Conservation (phyloP, 768 basidiomycete species). For the Mycena polygramma region DNA sequence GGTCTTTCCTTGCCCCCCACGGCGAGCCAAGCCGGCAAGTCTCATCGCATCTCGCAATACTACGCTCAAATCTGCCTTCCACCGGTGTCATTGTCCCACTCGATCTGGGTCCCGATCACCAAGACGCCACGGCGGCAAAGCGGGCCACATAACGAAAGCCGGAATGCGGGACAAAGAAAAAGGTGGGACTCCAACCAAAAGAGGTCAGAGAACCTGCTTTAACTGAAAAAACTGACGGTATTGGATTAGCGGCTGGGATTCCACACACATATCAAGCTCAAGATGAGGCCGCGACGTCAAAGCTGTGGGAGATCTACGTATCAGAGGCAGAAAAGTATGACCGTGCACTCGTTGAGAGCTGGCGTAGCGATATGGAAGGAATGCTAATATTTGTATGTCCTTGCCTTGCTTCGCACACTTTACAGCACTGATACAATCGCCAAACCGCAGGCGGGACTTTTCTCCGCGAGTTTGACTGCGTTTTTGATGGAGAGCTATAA, state of each 20-base stretch:
- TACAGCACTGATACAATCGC: neutral
- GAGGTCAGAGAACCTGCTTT: too few species aligned
- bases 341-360: conserved; percentile 3
- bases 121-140: too few species aligned
- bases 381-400: neutral
- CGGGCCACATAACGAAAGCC: too few species aligned
- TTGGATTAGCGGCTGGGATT: neutral
- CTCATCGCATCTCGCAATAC: too few species aligned
- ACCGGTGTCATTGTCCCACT: too few species aligned
- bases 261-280: neutral
- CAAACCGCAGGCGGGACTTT: neutral
- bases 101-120: too few species aligned
- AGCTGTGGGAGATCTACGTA: conserved; percentile 1
- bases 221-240: neutral
- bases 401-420: neutral
- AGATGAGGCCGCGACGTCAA: conserved; percentile 4
- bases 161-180: too few species aligned
- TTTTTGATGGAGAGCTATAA: conserved; percentile 11
- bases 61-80: too few species aligned
- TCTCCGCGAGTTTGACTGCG: conserved; percentile 5
- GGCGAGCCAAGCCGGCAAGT: too few species aligned
- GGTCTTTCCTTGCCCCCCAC: too few species aligned
- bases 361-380: conserved; percentile 1
- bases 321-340: conserved; percentile 4
- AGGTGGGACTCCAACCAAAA: too few species aligned